Evolutionary conservation across 2,329 filamentous ascomycete species (phyloP).

Genomic region (Epicoccum nigrum): DNA sequence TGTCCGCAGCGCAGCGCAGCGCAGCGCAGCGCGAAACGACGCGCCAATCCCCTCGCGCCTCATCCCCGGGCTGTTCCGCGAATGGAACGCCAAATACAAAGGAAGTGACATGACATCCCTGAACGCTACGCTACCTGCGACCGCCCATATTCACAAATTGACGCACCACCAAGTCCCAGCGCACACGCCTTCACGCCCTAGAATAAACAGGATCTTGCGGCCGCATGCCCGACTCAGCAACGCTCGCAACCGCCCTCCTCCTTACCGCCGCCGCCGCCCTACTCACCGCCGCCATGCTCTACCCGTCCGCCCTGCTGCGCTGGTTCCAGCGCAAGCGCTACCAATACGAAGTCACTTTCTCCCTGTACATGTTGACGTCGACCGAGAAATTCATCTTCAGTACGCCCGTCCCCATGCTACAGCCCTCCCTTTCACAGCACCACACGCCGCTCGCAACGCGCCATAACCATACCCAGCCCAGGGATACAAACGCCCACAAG

Average conservation of each 20-base stretch:
- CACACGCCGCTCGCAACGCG: neutral
- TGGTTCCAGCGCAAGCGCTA: constrained; percentile 96
- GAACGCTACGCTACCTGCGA: neutral
- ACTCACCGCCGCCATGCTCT: constrained; percentile 53
- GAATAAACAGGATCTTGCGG: neutral
- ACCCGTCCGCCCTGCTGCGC: constrained; percentile 66
- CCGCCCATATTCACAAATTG: neutral
- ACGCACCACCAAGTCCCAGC: neutral
- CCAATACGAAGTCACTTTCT: constrained; percentile 97
- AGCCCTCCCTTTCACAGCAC: neutral
- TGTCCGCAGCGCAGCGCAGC: no score
- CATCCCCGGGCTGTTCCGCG: constrained; percentile 16
- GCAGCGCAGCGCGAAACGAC: constrained; percentile 1
- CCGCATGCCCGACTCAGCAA: constrained; percentile 42
- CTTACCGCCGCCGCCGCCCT: constrained; percentile 47
- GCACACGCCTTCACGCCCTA: neutral
- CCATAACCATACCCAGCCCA: neutral
- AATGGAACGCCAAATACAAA: constrained; percentile 12
- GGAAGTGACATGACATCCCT: constrained; percentile 18
- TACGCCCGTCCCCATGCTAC: constrained; percentile 57
- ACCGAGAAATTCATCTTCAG: constrained; percentile 98
- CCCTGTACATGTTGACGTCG: constrained; percentile 95
- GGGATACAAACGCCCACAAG: neutral
- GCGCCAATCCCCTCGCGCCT: constrained; percentile 17
- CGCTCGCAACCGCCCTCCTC: constrained; percentile 44